phyloP scores from a whole-genome alignment of 805 yeast genomes.

The Torulaspora gathmanii region DNA sequence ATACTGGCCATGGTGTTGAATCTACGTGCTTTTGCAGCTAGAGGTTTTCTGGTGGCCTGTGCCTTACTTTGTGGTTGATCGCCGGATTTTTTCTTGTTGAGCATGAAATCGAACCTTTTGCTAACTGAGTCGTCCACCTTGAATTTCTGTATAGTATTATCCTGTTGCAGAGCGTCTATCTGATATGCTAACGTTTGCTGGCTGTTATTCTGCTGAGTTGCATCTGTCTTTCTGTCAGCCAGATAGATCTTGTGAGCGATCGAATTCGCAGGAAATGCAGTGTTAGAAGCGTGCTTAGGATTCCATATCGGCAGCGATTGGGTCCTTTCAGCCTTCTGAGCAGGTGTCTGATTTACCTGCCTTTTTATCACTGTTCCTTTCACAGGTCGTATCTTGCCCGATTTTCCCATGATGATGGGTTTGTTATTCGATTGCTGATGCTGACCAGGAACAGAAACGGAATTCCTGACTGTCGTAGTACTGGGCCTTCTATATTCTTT shows the following conservation, averaged over 20 bases:
- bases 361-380: conserved; percentile 21
- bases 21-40: conserved; percentile 16
- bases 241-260: conserved; percentile 35
- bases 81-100: conserved; percentile 25
- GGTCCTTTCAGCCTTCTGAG: conserved; percentile 45
- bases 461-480: conserved; percentile 2
- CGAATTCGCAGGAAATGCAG: conserved; percentile 27
- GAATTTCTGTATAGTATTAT: conserved; percentile 24
- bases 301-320: conserved; percentile 42
- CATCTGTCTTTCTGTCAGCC: conserved; percentile 32
- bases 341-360: conserved; percentile 41
- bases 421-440: neutral
- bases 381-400: conserved; percentile 13
- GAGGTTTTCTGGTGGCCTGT: conserved; percentile 4
- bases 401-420: neutral
- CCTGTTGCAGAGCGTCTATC: conserved; percentile 25
- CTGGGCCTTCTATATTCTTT: conserved; percentile 11
- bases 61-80: conserved; percentile 7
- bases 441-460: conserved; percentile 4
- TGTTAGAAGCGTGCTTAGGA: conserved; percentile 16
- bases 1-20: conserved; percentile 21
- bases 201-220: conserved; percentile 10
- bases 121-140: conserved; percentile 32
- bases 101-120: conserved; percentile 35
- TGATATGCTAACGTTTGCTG: conserved; percentile 21